These are phyloP conservation scores for Houttuynia cordata DNA, from an alignment of 164 flowering plant genomes.

Conservation along the genomic window DNA sequence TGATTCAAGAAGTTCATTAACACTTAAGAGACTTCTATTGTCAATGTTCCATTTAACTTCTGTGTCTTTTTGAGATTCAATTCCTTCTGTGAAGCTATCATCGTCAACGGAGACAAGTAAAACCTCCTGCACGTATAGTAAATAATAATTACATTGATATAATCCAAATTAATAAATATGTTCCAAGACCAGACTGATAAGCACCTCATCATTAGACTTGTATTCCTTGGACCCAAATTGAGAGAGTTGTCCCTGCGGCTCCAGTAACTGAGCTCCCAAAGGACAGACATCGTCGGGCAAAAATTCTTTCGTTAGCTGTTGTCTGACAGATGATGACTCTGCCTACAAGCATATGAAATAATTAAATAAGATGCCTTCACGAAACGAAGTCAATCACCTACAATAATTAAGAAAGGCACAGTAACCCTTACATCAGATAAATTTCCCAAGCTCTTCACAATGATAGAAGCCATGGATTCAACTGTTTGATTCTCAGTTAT, in stretches of 20 bases:
- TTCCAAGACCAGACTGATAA: neutral
- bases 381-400: neutral
- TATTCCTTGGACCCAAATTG: conserved; percentile 17
- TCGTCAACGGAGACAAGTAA: conserved; percentile 38
- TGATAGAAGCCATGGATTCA: conserved; percentile 46
- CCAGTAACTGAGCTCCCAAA: conserved; percentile 45
- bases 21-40: conserved; percentile 54
- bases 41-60: conserved; percentile 14
- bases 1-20: conserved; percentile 82
- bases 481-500: conserved; percentile 33
- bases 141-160: neutral
- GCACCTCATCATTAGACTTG: conserved; percentile 40
- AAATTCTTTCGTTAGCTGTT: conserved; percentile 61
- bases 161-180: neutral
- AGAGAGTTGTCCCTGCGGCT: conserved; percentile 20
- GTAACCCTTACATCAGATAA: conserved; percentile 35
- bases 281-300: conserved; percentile 81
- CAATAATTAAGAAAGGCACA: neutral
- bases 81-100: conserved; percentile 28
- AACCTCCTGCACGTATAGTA: conserved; percentile 34
- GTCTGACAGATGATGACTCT: conserved; percentile 32
- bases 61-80: conserved; percentile 27
- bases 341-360: conserved; percentile 35
- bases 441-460: conserved; percentile 48
- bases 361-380: neutral